Evolutionary conservation across 1,139 yeast genomes (phyloP).

Genomic region (Zygosaccharomyces pseudobailii): DNA sequence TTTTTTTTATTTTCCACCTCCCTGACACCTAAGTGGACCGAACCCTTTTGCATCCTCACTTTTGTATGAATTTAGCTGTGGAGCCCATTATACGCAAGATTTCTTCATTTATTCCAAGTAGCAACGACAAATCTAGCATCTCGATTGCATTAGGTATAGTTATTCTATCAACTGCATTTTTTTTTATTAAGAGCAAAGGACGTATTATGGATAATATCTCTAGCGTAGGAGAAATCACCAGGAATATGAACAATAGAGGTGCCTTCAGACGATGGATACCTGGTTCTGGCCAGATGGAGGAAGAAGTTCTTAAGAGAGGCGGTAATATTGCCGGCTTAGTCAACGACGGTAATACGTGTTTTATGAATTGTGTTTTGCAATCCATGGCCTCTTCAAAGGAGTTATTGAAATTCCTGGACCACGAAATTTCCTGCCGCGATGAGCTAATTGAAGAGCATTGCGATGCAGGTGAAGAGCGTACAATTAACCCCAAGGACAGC

Average conservation of each 20-base stretch:
- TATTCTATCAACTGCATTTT: slow-evolving; percentile 9
- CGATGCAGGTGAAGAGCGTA: slow-evolving; percentile 1
- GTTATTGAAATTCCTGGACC: slow-evolving; percentile 55
- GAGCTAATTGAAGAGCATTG: slow-evolving; percentile 31
- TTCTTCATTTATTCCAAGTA: slow-evolving; percentile 8
- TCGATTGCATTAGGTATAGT: slow-evolving; percentile 9
- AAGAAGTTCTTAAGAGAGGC: slow-evolving; percentile 39
- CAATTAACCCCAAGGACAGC: slow-evolving; percentile 13
- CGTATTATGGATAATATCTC: slow-evolving; percentile 9
- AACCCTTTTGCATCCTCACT: neutral
- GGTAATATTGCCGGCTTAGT: slow-evolving; percentile 79
- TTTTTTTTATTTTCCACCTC: neutral
- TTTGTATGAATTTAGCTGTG: slow-evolving; percentile 12
- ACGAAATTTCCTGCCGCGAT: slow-evolving; percentile 38
- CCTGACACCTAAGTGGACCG: neutral
- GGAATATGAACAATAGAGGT: slow-evolving; percentile 6
- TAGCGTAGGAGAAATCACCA: slow-evolving; percentile 10
- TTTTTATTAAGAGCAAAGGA: slow-evolving; percentile 6
- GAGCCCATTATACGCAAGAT: slow-evolving; percentile 9
- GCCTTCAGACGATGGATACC: slow-evolving; percentile 26
- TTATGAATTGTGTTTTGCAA: slow-evolving; percentile 87
- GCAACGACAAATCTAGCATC: slow-evolving; percentile 5
- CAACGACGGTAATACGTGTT: slow-evolving; percentile 91
- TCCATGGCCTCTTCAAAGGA: slow-evolving; percentile 72
- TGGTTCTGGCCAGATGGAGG: slow-evolving; percentile 21